Evolutionary conservation across 495 filamentous ascomycete genomes (phyloP), one percentile per base, ranked within the genome.

Genomic region (Pseudevernia furfuracea): DNA sequence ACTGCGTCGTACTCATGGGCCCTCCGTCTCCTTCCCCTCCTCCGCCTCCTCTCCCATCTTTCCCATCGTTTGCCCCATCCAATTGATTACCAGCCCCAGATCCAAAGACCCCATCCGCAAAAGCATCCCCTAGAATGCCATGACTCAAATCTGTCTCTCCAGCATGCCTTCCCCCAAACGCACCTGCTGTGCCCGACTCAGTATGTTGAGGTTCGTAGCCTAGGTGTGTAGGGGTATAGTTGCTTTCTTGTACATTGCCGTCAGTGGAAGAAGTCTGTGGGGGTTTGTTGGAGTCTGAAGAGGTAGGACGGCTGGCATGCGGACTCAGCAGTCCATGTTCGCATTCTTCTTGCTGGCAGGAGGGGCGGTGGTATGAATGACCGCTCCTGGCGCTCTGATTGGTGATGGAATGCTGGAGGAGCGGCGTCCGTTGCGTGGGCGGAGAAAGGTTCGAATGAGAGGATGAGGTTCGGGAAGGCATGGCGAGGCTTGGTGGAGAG

Each of bases 1-100:
- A 81, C 46, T 80, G 79, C n/a, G 87, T 87, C 4, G 80, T 84
- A 64, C 78, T 73, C 71, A n/a, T 63, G 60, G 62, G 55, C 23
- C 56, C 52, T 32, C 71, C 73, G 17, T 66, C 63, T 38, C 46
- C 44, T 14, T 34, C 21, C 66, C 41, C 68, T 9, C 66, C 71
- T 23, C 58, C 59, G 41, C 70, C 60, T 30, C 72, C n/a, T 60
- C 71, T 32, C 58, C 68, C 15, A 64, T 60, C 58, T 64, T 25
- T 39, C 4, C 60, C 55, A 28, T 55, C 36, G 1, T 58, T 36
- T 30, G 56, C 36, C 46, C 23, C 43, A 14, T 58, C 55, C 25
- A 46, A 34, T 28, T 56, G 34, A 49, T 28, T 46, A 23, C 48
- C 55, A 14, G 49, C 59, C 8, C 68, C 69, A 48, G 70, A 69